Evolutionary conservation across 1,284 basidiomycete species (phyloP).

Genomic region (Amylostereum areolatum): DNA sequence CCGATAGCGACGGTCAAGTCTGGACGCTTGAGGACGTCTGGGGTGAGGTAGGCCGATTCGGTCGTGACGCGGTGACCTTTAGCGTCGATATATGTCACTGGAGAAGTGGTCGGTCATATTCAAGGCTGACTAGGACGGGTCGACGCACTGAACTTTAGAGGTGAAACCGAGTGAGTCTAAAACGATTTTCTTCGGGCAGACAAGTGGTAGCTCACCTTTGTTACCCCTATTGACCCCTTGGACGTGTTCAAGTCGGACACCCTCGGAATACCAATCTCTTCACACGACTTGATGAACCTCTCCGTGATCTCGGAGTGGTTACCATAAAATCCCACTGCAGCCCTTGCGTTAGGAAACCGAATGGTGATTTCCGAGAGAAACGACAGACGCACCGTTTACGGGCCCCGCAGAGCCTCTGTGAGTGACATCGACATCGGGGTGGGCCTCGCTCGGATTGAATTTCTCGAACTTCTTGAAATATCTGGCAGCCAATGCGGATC

Average conservation of each 20-base stretch:
- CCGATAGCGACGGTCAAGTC: slow-evolving; percentile 56
- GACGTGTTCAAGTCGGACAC: slow-evolving; percentile 46
- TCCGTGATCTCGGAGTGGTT: slow-evolving; percentile 28
- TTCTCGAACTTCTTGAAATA: slow-evolving; percentile 61
- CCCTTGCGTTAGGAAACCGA: not conserved
- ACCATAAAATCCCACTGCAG: slow-evolving; percentile 24
- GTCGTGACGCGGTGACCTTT: slow-evolving; percentile 49
- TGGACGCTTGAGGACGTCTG: slow-evolving; percentile 49
- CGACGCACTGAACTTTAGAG: slow-evolving; percentile 16
- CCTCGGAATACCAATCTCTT: slow-evolving; percentile 39
- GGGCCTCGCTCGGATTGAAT: slow-evolving; percentile 39
- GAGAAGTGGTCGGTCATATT: slow-evolving; percentile 2
- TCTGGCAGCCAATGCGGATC: slow-evolving; percentile 21
- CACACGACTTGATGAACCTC: slow-evolving; percentile 44
- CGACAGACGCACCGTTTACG: slow-evolving; percentile 27
- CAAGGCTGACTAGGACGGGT: not conserved
- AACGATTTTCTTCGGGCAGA: too few relatives aligned
- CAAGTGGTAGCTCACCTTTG: slow-evolving; percentile 35
- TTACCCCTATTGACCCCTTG: slow-evolving; percentile 43
- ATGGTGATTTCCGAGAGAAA: not conserved
- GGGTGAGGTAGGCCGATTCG: slow-evolving; percentile 60
- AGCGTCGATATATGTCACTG: slow-evolving; percentile 60
- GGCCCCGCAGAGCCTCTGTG: slow-evolving; percentile 45
- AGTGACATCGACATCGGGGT: slow-evolving; percentile 39
- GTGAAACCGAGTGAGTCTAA: not conserved